Evolutionary conservation across 805 yeast genomes (phyloP).

Genomic region (Nematodospora valgi): DNA sequence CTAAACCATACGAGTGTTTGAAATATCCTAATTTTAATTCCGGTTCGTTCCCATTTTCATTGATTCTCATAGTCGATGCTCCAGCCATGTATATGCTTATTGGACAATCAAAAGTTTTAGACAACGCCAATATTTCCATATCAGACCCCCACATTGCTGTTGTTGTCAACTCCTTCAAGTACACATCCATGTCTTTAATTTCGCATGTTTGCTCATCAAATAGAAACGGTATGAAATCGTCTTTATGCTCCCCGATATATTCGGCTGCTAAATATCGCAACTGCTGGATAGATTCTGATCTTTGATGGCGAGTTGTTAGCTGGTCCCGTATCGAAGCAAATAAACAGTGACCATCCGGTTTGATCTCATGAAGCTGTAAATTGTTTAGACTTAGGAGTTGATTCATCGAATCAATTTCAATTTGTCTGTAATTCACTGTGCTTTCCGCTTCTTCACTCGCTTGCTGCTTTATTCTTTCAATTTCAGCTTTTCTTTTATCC

Average conservation of each 20-base stretch:
- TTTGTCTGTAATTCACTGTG: conserved; percentile 63
- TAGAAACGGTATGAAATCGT: conserved; percentile 76
- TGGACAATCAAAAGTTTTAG: conserved; percentile 67
- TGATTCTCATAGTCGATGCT: conserved; percentile 59
- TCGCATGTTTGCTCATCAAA: conserved; percentile 74
- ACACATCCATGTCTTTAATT: conserved; percentile 61
- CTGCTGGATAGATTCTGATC: conserved; percentile 37
- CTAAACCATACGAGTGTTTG: conserved; percentile 81
- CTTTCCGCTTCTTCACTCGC: conserved; percentile 68
- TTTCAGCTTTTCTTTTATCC: conserved; percentile 71
- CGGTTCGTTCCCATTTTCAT: conserved; percentile 47
- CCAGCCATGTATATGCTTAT: conserved; percentile 80
- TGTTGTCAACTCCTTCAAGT: conserved; percentile 62
- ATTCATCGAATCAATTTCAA: conserved; percentile 67
- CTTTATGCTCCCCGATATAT: conserved; percentile 60
- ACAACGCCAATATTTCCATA: conserved; percentile 79
- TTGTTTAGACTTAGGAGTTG: conserved; percentile 47
- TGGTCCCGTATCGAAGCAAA: conserved; percentile 87
- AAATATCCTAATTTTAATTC: conserved; percentile 72
- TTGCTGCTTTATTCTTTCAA: conserved; percentile 56
- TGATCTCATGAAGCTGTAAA: conserved; percentile 62
- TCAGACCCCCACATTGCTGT: conserved; percentile 98
- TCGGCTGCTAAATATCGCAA: conserved; percentile 64
- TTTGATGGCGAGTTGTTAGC: conserved; percentile 48
- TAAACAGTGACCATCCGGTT: conserved; percentile 93